phyloP scores from a whole-genome alignment of 2,329 filamentous ascomycete genomes.

The Aschersonia sp. region DNA sequence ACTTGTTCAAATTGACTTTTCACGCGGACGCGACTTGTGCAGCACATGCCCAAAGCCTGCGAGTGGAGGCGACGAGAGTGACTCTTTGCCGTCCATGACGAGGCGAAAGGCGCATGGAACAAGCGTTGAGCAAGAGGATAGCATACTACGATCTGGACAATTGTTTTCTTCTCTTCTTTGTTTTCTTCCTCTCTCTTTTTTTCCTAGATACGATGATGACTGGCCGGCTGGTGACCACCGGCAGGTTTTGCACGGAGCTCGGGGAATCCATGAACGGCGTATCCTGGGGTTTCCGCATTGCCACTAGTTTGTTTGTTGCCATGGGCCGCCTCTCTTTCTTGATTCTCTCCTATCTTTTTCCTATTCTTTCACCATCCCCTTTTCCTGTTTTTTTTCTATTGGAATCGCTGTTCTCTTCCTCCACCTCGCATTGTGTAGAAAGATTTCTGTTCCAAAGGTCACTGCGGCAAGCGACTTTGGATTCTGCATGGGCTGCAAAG shows the following conservation, averaged over 20 bases:
- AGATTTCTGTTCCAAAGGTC: no score
- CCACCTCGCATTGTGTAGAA: no score
- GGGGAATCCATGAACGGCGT: background rate
- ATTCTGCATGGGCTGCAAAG: background rate
- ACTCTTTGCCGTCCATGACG: no score
- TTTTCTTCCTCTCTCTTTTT: constrained; percentile 1
- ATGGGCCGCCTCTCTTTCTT: background rate
- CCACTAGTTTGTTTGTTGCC: background rate
- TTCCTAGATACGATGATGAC: background rate
- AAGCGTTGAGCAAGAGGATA: no score
- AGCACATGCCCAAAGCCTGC: no score
- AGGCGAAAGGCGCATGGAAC: no score
- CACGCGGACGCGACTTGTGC: background rate
- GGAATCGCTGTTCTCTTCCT: background rate
- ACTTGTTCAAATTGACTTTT: background rate
- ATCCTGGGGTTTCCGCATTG: background rate
- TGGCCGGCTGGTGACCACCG: no score
- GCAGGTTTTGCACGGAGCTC: background rate
- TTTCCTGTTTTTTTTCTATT: background rate
- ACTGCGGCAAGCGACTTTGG: no score
- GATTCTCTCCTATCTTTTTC: background rate
- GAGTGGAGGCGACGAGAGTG: background rate
- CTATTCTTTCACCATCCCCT: background rate
- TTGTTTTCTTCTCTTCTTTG: no score
- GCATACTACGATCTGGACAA: no score